Base-by-base conservation (phyloP, 2,329 filamentous ascomycete species). In the Fusarium verticillioides region DNA sequence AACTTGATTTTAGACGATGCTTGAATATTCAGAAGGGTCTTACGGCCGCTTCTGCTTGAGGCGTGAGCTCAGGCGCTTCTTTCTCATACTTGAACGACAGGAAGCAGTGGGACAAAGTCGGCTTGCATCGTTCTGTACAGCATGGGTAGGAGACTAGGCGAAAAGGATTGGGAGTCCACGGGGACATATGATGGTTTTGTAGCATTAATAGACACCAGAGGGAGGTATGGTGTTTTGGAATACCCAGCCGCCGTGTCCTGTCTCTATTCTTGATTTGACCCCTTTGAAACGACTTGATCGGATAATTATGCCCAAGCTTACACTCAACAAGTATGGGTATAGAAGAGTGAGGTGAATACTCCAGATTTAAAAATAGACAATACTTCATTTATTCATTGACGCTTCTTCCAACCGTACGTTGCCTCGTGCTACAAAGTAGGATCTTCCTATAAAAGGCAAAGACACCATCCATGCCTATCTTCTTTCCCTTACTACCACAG, bases 1-100 rank as follows among this genome's bases (percentile, higher is more conserved):
- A 84, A 79, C 79, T 89, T 49, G 86, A 89, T 76, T 88, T 89
- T 68, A 77, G 74, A 32, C 80, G 82, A 37, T 83, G 87, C 61
- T 78, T 88, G n/a, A 78, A 74, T 39, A 82, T 85, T 49, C 85
- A 87, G 76, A 83, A 80, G 71, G 71, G 76, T 15, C 65, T 85
- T 40, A 79, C 84, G 78, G 81, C 81, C 11, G 76, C 78, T 50
- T 78, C 77, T n/a, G 80, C 71, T 5, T 75, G 16, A 66, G 26
- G 16, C n/a, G 9, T 23, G 23, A 42, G 21, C 40, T 23, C 26
- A 37, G 30, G 46, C 50, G 26, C 21, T 34, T 52, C 23, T 37
- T 58, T 18, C 21, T 26, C 49, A 26, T 50, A 30, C 44, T 47
- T 30, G 28, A 61, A 37, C 42, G 44, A 36, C 70, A 36, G 43